Percentiles rank a stretch among this genome's conserved stretches.
Conservation (phyloP, 129 eudicot species). For the Flaveria linearis region DNA sequence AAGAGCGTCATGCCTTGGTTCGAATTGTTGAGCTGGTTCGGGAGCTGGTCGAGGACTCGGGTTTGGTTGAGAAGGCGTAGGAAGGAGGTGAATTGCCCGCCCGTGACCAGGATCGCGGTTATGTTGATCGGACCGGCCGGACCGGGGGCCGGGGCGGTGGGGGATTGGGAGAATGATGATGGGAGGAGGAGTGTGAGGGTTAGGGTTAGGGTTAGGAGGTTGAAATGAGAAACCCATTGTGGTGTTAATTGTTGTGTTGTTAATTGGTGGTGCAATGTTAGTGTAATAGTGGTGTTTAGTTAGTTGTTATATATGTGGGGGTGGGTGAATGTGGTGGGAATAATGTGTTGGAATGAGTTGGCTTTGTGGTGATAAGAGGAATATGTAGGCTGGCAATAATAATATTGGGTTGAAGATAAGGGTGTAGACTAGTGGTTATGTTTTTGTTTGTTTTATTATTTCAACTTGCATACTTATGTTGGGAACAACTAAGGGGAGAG, state of each 20-base stretch:
- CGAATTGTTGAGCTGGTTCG: conserved; percentile 70
- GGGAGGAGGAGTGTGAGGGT: conserved; percentile 37
- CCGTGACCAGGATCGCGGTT: conserved; percentile 58
- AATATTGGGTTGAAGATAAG: conserved; percentile 15
- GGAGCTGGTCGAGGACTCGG: conserved; percentile 54
- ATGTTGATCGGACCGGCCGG: conserved; percentile 65
- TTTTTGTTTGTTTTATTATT: background rate
- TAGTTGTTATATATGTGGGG: conserved; percentile 25
- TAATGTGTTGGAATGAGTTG: conserved; percentile 59
- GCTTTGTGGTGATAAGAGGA: conserved; percentile 24
- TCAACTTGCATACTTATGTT: too few relatives aligned
- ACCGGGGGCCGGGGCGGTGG: conserved; percentile 60
- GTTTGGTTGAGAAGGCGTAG: conserved; percentile 53
- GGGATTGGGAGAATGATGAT: conserved; percentile 40
- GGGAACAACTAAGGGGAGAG: too few relatives aligned
- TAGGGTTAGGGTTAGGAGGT: conserved; percentile 30
- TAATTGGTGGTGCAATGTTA: conserved; percentile 1
- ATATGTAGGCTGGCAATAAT: conserved; percentile 34
- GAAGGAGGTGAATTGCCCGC: conserved; percentile 54
- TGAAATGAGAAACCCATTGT: conserved; percentile 29
- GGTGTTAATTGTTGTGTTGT: conserved; percentile 21
- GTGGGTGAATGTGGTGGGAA: conserved; percentile 14
- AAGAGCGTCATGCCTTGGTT: conserved; percentile 76
- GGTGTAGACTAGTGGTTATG: background rate
- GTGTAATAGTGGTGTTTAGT: conserved; percentile 13